These are phyloP conservation scores for Cladosporium sp. DNA, from an alignment of 2,329 filamentous ascomycete species.

Conservation along the genomic window DNA sequence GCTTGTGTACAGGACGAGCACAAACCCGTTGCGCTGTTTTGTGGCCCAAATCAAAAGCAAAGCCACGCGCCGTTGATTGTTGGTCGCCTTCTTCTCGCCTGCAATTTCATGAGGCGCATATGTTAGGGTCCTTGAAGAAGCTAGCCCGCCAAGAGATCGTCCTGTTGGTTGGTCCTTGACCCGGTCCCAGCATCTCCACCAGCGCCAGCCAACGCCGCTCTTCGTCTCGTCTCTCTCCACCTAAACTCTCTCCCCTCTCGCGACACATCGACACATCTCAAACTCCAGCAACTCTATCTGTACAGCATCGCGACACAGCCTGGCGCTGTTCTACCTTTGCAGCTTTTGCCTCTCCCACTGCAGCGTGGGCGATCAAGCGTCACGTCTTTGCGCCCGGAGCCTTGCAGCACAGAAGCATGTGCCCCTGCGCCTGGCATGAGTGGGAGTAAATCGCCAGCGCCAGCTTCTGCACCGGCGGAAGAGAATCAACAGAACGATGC, in stretches of 20 bases:
- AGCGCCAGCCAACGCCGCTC: neutral
- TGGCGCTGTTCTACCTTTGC: constrained; percentile 5
- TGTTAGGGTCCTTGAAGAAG: too few relatives aligned
- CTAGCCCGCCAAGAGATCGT: neutral
- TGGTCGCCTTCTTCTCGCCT: too few relatives aligned
- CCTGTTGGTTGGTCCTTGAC: neutral
- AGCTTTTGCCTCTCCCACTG: neutral
- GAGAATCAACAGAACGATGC: neutral
- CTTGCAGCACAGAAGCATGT: constrained; percentile 11
- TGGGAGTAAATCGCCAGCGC: constrained; percentile 26
- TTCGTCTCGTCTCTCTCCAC: constrained; percentile 4
- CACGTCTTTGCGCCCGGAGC: constrained; percentile 10
- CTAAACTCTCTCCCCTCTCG: constrained; percentile 4
- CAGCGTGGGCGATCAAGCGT: neutral
- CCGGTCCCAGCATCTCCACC: neutral
- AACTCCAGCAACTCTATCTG: constrained; percentile 7
- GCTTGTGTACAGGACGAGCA: too few relatives aligned
- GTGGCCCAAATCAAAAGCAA: too few relatives aligned
- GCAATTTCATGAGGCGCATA: too few relatives aligned
- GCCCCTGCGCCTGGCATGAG: constrained; percentile 23
- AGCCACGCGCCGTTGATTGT: too few relatives aligned
- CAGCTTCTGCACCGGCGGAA: constrained; percentile 14
- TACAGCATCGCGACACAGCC: constrained; percentile 12
- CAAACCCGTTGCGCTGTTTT: too few relatives aligned
- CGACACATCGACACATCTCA: neutral